Percentiles rank a stretch among this genome's conserved stretches.
Evolutionary conservation across 2,329 filamentous ascomycete species (phyloP).

Genomic region (Akanthomyces uredinophilus): DNA sequence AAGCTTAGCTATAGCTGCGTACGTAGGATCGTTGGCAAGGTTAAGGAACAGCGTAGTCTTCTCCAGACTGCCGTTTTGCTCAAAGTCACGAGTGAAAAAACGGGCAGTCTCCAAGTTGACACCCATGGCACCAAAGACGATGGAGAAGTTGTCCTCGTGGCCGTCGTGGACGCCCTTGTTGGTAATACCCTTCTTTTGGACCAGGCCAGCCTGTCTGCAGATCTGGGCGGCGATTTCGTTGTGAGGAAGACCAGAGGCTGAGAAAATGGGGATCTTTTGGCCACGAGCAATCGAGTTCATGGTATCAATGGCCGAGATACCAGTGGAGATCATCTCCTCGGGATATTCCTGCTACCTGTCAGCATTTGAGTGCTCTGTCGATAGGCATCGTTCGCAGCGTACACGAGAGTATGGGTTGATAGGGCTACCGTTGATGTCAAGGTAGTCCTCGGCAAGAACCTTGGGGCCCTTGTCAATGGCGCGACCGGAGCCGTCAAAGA

Average conservation of each 20-base stretch:
- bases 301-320: constrained; percentile 97
- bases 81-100: constrained; percentile 98
- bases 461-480: constrained; percentile 99
- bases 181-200: constrained; percentile 68
- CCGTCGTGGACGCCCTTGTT: constrained; percentile 95
- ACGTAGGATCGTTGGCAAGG: constrained; percentile 98
- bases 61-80: constrained; percentile 98
- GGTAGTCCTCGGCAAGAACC: constrained; percentile 93
- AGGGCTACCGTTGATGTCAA: constrained; percentile 97
- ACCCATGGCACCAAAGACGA: constrained; percentile 99
- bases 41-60: constrained; percentile 97
- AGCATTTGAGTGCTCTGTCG: constrained; percentile 13
- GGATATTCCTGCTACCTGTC: constrained; percentile 70
- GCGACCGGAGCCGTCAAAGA: constrained; percentile 96
- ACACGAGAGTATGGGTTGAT: constrained; percentile 98
- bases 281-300: constrained; percentile 98
- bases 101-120: constrained; percentile 98
- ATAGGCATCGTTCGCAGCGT: constrained; percentile 28
- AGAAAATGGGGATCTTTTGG: constrained; percentile 99
- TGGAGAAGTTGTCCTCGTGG: constrained; percentile 99
- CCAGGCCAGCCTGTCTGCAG: constrained; percentile 91
- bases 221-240: constrained; percentile 99
- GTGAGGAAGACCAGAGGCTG: constrained; percentile 93
- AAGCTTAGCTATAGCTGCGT: constrained; percentile 35
- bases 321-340: constrained; percentile 99